Conservation (phyloP, 805 yeast genomes). For the Sugiyamaella floridensis region DNA sequence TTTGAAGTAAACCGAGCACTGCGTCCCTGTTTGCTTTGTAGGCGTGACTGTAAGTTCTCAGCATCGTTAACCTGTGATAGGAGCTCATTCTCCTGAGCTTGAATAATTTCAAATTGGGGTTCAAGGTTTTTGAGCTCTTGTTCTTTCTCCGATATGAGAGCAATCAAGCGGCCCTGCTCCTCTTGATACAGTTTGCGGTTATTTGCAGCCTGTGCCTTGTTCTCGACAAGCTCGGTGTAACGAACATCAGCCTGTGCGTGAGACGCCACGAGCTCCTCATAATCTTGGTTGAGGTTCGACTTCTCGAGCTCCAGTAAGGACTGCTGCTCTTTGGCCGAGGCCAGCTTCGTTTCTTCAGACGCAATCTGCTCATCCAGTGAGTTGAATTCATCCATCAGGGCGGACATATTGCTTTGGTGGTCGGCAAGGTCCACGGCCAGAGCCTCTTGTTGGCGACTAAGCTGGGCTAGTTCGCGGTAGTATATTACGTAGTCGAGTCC, state of each 20-base stretch:
- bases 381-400: background rate
- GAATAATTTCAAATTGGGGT: slow-evolving; percentile 24
- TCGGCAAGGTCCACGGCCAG: slow-evolving; percentile 53
- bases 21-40: slow-evolving; percentile 68
- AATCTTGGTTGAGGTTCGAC: slow-evolving; percentile 45
- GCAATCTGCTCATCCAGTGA: slow-evolving; percentile 13
- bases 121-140: slow-evolving; percentile 4
- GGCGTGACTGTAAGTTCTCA: slow-evolving; percentile 48
- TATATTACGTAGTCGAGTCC: slow-evolving; percentile 66
- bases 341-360: slow-evolving; percentile 27
- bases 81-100: slow-evolving; percentile 35
- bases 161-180: slow-evolving; percentile 28
- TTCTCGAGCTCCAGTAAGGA: slow-evolving; percentile 52
- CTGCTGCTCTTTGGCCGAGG: slow-evolving; percentile 41
- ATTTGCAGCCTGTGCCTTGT: slow-evolving; percentile 13
- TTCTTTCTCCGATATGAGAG: slow-evolving; percentile 10
- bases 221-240: slow-evolving; percentile 27
- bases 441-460: slow-evolving; percentile 17
- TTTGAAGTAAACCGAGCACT: slow-evolving; percentile 49
- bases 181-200: slow-evolving; percentile 30
- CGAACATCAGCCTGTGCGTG: slow-evolving; percentile 33
- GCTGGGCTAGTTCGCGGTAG: slow-evolving; percentile 61
- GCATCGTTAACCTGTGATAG: slow-evolving; percentile 37
- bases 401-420: slow-evolving; percentile 7
- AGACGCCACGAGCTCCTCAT: slow-evolving; percentile 32